A percentile compares a stretch with the other conserved stretches of the same genome.
Evolutionary conservation across 2,329 filamentous ascomycete genomes (phyloP).

Genomic region (Aspergillus fumigatiaffinis): DNA sequence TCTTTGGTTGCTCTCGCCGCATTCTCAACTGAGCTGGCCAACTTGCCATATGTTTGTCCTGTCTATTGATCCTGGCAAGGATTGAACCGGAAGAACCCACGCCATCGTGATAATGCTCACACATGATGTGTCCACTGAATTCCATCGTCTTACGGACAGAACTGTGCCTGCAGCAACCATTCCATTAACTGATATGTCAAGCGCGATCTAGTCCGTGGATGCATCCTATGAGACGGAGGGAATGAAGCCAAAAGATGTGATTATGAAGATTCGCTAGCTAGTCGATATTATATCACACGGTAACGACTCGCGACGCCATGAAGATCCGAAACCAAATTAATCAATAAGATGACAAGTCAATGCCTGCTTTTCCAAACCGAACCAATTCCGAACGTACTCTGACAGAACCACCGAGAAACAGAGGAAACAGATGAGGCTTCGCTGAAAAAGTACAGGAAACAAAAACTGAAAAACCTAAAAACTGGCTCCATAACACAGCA

Average conservation of each 20-base stretch:
- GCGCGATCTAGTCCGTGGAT: background rate
- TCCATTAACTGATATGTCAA: background rate
- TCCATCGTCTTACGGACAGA: background rate
- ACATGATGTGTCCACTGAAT: background rate
- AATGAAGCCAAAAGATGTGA: background rate
- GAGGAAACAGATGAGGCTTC: background rate
- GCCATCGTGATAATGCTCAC: background rate
- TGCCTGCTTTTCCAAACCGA: conserved; percentile 5
- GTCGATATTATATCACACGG: background rate
- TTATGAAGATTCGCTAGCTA: background rate
- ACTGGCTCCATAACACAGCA: background rate
- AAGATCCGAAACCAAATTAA: background rate
- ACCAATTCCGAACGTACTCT: background rate
- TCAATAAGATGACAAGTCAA: background rate
- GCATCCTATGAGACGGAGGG: background rate
- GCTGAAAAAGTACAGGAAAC: background rate
- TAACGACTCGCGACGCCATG: background rate
- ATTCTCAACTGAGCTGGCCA: background rate
- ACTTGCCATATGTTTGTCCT: background rate
- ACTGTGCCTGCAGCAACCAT: background rate
- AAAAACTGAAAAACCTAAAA: background rate
- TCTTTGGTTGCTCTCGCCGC: background rate
- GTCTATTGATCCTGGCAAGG: background rate
- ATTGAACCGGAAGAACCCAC: background rate
- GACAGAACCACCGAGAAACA: background rate